Evolutionary conservation across 768 basidiomycete genomes (phyloP), one percentile per base, ranked within the genome.

Genomic region (Rhizopogon sp.): DNA sequence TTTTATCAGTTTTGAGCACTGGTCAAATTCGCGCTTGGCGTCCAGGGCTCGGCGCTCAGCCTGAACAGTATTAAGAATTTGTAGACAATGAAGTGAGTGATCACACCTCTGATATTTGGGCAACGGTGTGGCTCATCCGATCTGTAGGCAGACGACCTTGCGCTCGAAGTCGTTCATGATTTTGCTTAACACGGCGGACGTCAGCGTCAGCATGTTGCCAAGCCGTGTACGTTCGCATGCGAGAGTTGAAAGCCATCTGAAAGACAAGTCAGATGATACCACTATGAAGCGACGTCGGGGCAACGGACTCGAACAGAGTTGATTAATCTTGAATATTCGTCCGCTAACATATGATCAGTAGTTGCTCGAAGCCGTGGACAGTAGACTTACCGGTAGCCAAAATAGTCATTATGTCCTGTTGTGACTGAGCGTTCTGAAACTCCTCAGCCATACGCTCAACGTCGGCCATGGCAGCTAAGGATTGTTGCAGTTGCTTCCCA

Each of bases 251-350:
- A 2, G 95, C 92, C 57, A 92, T 76, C 91, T 96, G 60, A 11
- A 55, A 28, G 17, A 43, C 7, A 51, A 39, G 43, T 39, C 49
- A 39, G 20, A 31, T 56, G 56, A 29, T 43, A 20, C 22, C 2
- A 50, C 14, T 13, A 49, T 45, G 3, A 43, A 53, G 28, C 17
- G 2, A 25, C 43, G 43, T 3, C 11, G 6, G 29, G 10, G 40
- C 25, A 9, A 74, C 89, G 52, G 67, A 91, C 91, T 57, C 91
- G 79, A 51, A 95, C 93, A 54, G 89, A 91, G 61, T 81, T 84
- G 58, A 96, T 90, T 51, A 98, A 76, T 50, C 96, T 79, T n/a
- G 93, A 83, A 66, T 98, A 98, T 70, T 97, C 94, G 64, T 98
- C 96, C 45, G 84, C 91, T 73, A 53, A 39, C 50, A 29, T 3